Evolutionary conservation across 306 rosid genomes (phyloP).

Genomic region (Acacia acuminata): DNA sequence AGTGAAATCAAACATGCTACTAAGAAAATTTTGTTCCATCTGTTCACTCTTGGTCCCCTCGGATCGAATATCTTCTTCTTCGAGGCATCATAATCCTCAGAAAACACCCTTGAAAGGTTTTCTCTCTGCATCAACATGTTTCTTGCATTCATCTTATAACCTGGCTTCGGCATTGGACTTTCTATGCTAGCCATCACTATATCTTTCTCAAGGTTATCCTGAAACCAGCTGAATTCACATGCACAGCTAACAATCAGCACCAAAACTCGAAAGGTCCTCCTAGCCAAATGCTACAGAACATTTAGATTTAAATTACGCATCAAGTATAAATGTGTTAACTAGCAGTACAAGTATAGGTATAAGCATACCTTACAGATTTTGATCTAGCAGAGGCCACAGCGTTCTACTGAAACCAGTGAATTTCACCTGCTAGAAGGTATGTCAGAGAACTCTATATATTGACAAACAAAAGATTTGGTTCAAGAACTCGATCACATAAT

Average conservation of each 20-base stretch:
- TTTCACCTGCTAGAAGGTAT: slow-evolving; percentile 26
- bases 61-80: slow-evolving; percentile 57
- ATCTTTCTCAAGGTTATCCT: slow-evolving; percentile 45
- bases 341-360: background rate
- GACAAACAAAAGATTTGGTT: slow-evolving; percentile 6
- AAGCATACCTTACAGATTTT: slow-evolving; percentile 50
- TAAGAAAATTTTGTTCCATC: slow-evolving; percentile 64
- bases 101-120: slow-evolving; percentile 59
- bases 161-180: slow-evolving; percentile 11
- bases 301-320: background rate
- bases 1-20: slow-evolving; percentile 60
- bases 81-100: slow-evolving; percentile 62
- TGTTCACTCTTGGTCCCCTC: slow-evolving; percentile 41
- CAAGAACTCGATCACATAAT: slow-evolving; percentile 29
- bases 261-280: slow-evolving; percentile 11
- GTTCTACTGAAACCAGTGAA: slow-evolving; percentile 27
- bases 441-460: slow-evolving; percentile 23
- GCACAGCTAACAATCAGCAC: slow-evolving; percentile 24
- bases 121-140: slow-evolving; percentile 5
- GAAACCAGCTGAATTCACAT: slow-evolving; percentile 40
- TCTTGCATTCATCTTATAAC: slow-evolving; percentile 30
- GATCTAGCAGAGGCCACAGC: slow-evolving; percentile 45
- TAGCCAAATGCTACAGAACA: background rate
- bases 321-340: background rate
- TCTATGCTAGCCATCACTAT: slow-evolving; percentile 28